These are phyloP conservation scores for Scheffersomyces cryptocercus DNA, from an alignment of 1,139 yeast species.

Conservation along the genomic window DNA sequence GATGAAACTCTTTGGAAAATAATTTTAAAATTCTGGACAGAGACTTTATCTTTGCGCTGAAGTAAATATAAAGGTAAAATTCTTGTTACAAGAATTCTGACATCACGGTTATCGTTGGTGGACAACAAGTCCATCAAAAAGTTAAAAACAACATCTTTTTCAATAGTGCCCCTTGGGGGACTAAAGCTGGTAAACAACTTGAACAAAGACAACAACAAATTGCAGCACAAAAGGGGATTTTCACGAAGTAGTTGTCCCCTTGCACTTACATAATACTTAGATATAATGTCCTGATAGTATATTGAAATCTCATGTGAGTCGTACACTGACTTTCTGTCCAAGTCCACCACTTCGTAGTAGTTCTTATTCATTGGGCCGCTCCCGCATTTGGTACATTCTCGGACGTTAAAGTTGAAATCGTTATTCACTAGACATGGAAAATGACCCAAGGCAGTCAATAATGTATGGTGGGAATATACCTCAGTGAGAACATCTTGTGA, in stretches of 20 bases:
- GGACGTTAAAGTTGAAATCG: slow-evolving; percentile 27
- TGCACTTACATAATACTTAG: slow-evolving; percentile 17
- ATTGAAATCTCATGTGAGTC: slow-evolving; percentile 22
- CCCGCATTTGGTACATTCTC: slow-evolving; percentile 47
- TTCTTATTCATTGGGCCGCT: slow-evolving; percentile 22
- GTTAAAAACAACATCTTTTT: slow-evolving; percentile 21
- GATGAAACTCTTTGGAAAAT: slow-evolving; percentile 37
- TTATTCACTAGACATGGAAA: slow-evolving; percentile 41
- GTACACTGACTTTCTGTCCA: slow-evolving; percentile 21
- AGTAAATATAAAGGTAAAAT: slow-evolving; percentile 48
- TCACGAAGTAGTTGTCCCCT: slow-evolving; percentile 8
- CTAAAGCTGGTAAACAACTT: slow-evolving; percentile 48
- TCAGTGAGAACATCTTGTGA: slow-evolving; percentile 6
- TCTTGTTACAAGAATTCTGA: slow-evolving; percentile 50
- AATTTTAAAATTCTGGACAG: slow-evolving; percentile 36
- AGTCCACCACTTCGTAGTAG: slow-evolving; percentile 20
- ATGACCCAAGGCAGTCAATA: slow-evolving; percentile 43
- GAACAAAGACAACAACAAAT: slow-evolving; percentile 45
- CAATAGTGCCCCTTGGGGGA: slow-evolving; percentile 13
- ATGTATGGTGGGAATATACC: slow-evolving; percentile 22
- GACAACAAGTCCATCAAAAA: slow-evolving; percentile 23
- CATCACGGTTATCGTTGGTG: slow-evolving; percentile 45
- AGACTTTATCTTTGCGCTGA: slow-evolving; percentile 31
- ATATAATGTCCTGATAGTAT: slow-evolving; percentile 25
- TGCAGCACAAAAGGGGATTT: slow-evolving; percentile 36